phyloP scores from a whole-genome alignment of 2,329 filamentous ascomycete species.

The Ceratocystis smalleyi region DNA sequence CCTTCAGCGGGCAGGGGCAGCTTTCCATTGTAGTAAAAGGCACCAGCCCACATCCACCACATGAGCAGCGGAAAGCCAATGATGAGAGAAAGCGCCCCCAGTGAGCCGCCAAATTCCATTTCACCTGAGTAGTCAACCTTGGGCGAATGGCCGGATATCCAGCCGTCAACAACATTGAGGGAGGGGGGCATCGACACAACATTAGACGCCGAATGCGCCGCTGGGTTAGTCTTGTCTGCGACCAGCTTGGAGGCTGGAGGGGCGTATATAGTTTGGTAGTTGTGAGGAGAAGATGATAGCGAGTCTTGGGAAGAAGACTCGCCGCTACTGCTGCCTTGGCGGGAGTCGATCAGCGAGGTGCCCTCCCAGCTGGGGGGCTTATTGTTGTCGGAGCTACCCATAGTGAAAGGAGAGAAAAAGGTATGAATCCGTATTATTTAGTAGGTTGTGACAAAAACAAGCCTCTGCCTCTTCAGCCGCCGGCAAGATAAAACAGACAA shows the following conservation, averaged over 20 bases:
- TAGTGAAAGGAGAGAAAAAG: not conserved
- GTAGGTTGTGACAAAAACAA: not conserved
- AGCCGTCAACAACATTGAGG: constrained; percentile 35
- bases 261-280: not conserved
- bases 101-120: constrained; percentile 75
- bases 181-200: constrained; percentile 19
- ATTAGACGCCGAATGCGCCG: constrained; percentile 21
- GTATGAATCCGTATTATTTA: not conserved
- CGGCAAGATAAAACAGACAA: not conserved
- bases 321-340: constrained; percentile 8
- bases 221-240: constrained; percentile 5
- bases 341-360: not conserved
- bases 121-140: constrained; percentile 48
- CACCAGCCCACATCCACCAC: constrained; percentile 99
- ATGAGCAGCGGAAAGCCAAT: constrained; percentile 82
- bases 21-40: constrained; percentile 78
- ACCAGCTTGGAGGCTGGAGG: constrained; percentile 17
- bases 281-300: not conserved
- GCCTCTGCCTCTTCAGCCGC: not conserved
- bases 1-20: constrained; percentile 52
- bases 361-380: constrained; percentile 4
- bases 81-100: constrained; percentile 76
- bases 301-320: constrained; percentile 14
- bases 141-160: constrained; percentile 43
- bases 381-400: not conserved